Base-by-base conservation (phyloP, 1,284 basidiomycete genomes). In the Melampsora americana region DNA sequence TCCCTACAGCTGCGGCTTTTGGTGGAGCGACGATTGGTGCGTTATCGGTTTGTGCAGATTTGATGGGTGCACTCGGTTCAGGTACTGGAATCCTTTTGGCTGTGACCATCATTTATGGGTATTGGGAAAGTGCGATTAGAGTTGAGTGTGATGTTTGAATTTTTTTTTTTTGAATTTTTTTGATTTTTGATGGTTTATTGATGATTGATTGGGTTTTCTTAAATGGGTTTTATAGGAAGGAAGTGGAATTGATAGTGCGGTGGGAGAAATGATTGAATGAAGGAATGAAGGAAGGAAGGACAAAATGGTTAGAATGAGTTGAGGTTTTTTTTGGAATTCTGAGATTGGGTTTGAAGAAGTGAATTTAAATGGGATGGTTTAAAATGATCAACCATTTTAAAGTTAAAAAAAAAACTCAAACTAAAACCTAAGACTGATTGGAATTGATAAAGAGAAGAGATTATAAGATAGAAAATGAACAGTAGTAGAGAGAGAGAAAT, bases 1-100 rank as follows among this genome's bases (percentile, higher is more conserved):
- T 99, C 79, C 95, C 95, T 0, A 98, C 95, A 23, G 95, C 96
- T 9, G 95, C 95, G 18, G 93, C 95, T 1, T 93, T 98, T 79
- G 96, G 95, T 77, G 95, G 95, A 73, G 96, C 95, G 32, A 92
- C 95, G 78, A 90, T 98, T 42, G 95, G 95, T 66, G 86, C 96
- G 28, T 86, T 98, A 26, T 93, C 91, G n/a, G 94, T 99, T 72
- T 87, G 89, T 30, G 95, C 95, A n/a, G 95, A 99, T 83, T 85
- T 99, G 78, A 90, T 95, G 86, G 95, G 96, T 78, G 95, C 95
- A 5, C 90, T 99, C 77, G 95, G 95, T 44, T 93, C 91, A 78
- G 95, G 95, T 69, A 99, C 95, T 16, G 95, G 95, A 88, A 96
- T 97, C 81, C 86, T 97, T 79, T 94, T 97, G 90, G 95, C 94